phyloP scores from a whole-genome alignment of 106 monocot genomes.

The Ottelia alismoides region DNA sequence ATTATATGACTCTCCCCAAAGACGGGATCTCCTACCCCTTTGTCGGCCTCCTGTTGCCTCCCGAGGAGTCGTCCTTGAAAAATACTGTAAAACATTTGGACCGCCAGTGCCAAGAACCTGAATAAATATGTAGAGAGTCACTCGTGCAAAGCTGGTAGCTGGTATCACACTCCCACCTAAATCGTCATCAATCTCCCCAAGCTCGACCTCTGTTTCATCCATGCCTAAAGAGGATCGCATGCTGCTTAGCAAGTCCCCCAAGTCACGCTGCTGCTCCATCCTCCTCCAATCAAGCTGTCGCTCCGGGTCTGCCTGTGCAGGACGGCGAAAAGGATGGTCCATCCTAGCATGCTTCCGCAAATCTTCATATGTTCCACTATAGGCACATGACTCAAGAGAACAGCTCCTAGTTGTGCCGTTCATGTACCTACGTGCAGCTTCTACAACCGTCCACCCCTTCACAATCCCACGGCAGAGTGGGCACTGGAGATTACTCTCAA shows the following conservation, averaged over 20 bases:
- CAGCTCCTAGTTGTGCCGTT: slow-evolving; percentile 45
- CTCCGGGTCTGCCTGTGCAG: slow-evolving; percentile 55
- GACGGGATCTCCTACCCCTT: slow-evolving; percentile 1
- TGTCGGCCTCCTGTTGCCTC: not conserved
- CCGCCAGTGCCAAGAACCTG: too few relatives aligned
- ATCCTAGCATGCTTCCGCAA: slow-evolving; percentile 67
- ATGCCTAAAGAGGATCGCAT: slow-evolving; percentile 18
- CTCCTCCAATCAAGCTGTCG: too few relatives aligned
- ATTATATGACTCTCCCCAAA: slow-evolving; percentile 2
- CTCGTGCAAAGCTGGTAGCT: not conserved
- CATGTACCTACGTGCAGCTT: slow-evolving; percentile 52
- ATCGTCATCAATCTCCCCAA: slow-evolving; percentile 1
- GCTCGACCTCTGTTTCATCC: slow-evolving; percentile 3
- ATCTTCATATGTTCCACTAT: slow-evolving; percentile 39
- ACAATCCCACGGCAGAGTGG: slow-evolving; percentile 73
- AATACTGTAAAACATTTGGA: not conserved
- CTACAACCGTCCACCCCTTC: slow-evolving; percentile 27
- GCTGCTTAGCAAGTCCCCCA: slow-evolving; percentile 71
- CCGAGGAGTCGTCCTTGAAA: not conserved
- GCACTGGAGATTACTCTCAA: slow-evolving; percentile 27
- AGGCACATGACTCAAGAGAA: slow-evolving; percentile 53
- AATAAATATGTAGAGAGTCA: slow-evolving; percentile 3
- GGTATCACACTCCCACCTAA: too few relatives aligned
- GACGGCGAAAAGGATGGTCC: slow-evolving; percentile 43
- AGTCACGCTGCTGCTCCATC: slow-evolving; percentile 56